phyloP scores from a whole-genome alignment of 2,329 filamentous ascomycete genomes.

The Paraphaeosphaeria sporulosa region DNA sequence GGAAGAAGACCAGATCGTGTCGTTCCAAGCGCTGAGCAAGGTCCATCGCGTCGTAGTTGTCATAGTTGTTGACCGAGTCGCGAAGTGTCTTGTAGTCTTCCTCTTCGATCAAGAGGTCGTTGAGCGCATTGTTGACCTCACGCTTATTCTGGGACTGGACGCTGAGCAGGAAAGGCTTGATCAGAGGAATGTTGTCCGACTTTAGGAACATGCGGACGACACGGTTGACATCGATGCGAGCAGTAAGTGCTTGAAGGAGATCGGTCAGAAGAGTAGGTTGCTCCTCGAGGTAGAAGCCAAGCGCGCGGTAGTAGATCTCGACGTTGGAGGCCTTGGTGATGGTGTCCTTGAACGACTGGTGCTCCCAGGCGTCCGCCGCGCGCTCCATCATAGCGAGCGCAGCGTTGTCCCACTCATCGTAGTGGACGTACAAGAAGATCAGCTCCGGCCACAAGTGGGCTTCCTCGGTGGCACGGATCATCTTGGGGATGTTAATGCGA shows the following conservation, averaged over 20 bases:
- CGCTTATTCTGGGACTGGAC: slow-evolving; percentile 98
- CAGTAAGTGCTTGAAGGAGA: slow-evolving; percentile 87
- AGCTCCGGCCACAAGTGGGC: slow-evolving; percentile 97
- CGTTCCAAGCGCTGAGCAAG: slow-evolving; percentile 92
- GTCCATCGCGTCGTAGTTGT: slow-evolving; percentile 97
- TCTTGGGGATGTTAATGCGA: slow-evolving; percentile 96
- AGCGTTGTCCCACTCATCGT: slow-evolving; percentile 98
- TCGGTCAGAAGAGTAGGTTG: slow-evolving; percentile 97
- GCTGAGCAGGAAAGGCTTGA: slow-evolving; percentile 98
- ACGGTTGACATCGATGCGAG: slow-evolving; percentile 95
- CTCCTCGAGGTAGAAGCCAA: slow-evolving; percentile 98
- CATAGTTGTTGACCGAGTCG: slow-evolving; percentile 97
- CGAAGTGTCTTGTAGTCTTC: slow-evolving; percentile 99
- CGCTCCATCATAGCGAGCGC: slow-evolving; percentile 98
- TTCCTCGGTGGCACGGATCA: slow-evolving; percentile 92
- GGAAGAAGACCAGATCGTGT: slow-evolving; percentile 98
- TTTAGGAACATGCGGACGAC: slow-evolving; percentile 99
- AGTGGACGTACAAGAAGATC: slow-evolving; percentile 97
- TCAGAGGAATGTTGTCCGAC: slow-evolving; percentile 95
- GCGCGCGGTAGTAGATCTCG: slow-evolving; percentile 97
- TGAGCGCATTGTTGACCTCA: slow-evolving; percentile 96
- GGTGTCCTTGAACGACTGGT: slow-evolving; percentile 99
- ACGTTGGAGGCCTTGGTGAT: slow-evolving; percentile 97
- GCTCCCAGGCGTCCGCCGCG: slow-evolving; percentile 97
- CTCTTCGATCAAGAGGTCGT: slow-evolving; percentile 96